Evolutionary conservation across 345 rosid genomes (phyloP), one percentile per base, ranked within the genome.

Genomic region (Raphanus sativus): DNA sequence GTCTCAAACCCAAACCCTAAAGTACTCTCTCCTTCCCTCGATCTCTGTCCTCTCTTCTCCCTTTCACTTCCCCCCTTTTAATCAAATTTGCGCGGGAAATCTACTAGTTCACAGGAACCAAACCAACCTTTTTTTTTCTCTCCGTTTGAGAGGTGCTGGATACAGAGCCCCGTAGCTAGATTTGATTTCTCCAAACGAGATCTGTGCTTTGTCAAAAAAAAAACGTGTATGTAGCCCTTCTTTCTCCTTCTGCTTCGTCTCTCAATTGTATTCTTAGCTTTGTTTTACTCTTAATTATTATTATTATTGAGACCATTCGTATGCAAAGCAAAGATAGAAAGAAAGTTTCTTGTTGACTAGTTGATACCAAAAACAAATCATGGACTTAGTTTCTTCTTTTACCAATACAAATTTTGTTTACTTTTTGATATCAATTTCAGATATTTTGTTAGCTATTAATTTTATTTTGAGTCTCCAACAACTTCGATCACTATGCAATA

Each of bases 71-170:
- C 30, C 52, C 15, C 24, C 4, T 16, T 62, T 4, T 7, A 36
- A 59, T 62, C 78, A 68, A 67, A 67, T 58, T 73, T 62, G 65
- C 70, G 82, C 82, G 82, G 82, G 82, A 79, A 73, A 61, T 79
- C 54, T 50, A 24, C 21, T 21, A 21, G 28, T 61, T n/a, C 73
- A 64, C 54, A 16, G 12, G 50, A 42, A 42, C 4, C 50, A 0
- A 38, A 60, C 34, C 25, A 34, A 34, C 38, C 42, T n/a, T 48
- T 40, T n/a, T n/a, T 48, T 40, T n/a, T 4, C 38, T 63, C n/a
- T 62, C 33, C 32, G 28, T 21, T 25, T 11, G 42, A 29, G 21
- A 21, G 21, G 34, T 2, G 24, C 26, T 45, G 16, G 17, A 32
- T 69, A 16, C 8, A 48, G 15, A 15, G 1, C 55, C 42, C 55